Evolutionary conservation across 805 yeast species (phyloP), one percentile per base, ranked within the genome.

Genomic region (Starmerella sirachaensis): DNA sequence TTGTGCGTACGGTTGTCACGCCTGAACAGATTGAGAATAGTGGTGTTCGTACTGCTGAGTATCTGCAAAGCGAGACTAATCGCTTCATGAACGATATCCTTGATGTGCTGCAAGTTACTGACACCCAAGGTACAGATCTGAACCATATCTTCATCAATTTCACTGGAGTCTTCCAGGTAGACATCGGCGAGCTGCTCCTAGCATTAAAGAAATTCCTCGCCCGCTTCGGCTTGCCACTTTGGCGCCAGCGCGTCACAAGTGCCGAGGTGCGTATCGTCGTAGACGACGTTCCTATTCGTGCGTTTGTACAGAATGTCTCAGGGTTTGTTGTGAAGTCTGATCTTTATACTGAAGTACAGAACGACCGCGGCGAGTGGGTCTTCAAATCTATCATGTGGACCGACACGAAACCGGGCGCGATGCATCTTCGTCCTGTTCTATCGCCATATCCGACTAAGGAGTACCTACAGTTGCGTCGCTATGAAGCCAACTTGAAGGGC

Each of bases 381-480:
- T 91, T 88, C 78, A 86, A 84, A 64, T 83, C 95, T 3, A 71
- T 91, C 58, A n/a, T n/a, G n/a, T n/a, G n/a, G n/a, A 94, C 94
- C 42, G 36, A 29, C 18, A 48, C 50, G 35, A 70, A 77, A 48
- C 94, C 97, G 36, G 98, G 99, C 25, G 72, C 91, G 18, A 91
- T 91, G 98, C 98, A 91, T 58, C 69, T 91, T 67, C 78, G 97
- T 63, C 80, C 95, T 30, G 85, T 91, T 55, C 78, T 86, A 33
- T 83, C 96, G 36, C 95, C 96, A 35, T 93, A 91, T 59, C 93
- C 97, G 42, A 94, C 93, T 22, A 91, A 91, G 69, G 98, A 91
- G 65, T 86, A 93, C 66, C 71, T 91, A 55, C 98, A 91, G 68
- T 96, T 97, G 53, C 91, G 91, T 64, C 84, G 99, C 65, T 93